phyloP scores from a whole-genome alignment of 2,329 filamentous ascomycete species.

The Harringtonia lauricola region DNA sequence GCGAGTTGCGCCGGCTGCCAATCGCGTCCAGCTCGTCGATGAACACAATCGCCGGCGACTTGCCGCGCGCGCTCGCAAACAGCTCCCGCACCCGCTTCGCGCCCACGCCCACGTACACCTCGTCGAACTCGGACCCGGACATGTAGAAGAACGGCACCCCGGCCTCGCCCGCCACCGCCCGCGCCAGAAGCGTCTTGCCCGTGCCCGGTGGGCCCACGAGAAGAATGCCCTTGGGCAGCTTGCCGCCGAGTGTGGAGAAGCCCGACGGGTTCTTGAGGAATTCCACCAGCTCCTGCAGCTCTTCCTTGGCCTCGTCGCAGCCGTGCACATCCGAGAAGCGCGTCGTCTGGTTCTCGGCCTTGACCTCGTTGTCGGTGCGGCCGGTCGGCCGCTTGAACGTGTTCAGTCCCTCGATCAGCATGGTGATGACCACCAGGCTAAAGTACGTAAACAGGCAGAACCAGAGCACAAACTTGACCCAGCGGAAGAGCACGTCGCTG shows the following conservation, averaged over 20 bases:
- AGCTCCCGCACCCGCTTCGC: conserved; percentile 67
- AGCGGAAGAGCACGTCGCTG: conserved; percentile 71
- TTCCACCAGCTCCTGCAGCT: conserved; percentile 92
- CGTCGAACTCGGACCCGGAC: conserved; percentile 97
- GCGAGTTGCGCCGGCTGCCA: conserved; percentile 82
- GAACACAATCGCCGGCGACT: conserved; percentile 52
- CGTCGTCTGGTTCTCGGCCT: conserved; percentile 84
- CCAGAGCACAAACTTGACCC: conserved; percentile 75
- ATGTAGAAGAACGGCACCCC: conserved; percentile 99
- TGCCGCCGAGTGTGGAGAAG: conserved; percentile 89
- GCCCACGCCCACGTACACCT: conserved; percentile 87
- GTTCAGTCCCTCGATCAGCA: conserved; percentile 73
- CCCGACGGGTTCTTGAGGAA: conserved; percentile 89
- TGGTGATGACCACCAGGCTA: conserved; percentile 65
- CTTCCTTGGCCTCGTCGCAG: conserved; percentile 96
- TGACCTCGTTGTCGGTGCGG: conserved; percentile 64
- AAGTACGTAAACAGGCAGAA: conserved; percentile 74
- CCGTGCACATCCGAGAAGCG: conserved; percentile 92
- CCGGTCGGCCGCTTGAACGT: conserved; percentile 69
- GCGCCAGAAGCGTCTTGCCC: conserved; percentile 89
- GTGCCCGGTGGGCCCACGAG: conserved; percentile 93
- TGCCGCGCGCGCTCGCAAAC: conserved; percentile 22
- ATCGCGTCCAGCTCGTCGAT: conserved; percentile 91
- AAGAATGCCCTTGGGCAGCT: conserved; percentile 92
- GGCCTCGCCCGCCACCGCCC: conserved; percentile 91